These are phyloP conservation scores for Blastocystis sp. DNA, from an alignment of 352 stramenopile genomes.

Conservation along the genomic window DNA sequence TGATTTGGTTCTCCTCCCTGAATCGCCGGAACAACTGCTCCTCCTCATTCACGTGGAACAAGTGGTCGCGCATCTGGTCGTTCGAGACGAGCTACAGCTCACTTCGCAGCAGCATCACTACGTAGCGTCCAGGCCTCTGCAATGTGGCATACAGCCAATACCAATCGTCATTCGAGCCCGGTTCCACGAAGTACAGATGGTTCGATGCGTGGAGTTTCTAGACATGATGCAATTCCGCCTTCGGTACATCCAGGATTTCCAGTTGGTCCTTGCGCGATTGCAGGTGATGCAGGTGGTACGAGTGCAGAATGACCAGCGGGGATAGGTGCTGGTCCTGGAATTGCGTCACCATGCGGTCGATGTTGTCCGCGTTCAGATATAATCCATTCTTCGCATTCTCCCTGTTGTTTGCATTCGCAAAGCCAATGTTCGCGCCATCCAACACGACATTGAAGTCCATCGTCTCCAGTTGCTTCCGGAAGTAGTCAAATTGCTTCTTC, in stretches of 20 bases:
- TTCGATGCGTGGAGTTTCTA: neutral
- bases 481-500: neutral
- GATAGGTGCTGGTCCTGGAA: neutral
- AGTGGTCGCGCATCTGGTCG: slow-evolving; percentile 57
- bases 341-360: neutral
- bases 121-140: neutral
- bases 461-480: neutral
- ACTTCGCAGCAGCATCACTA: neutral
- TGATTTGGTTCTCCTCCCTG: slow-evolving; percentile 45
- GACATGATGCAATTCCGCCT: neutral
- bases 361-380: neutral
- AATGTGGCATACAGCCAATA: slow-evolving; percentile 50
- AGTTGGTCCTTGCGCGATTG: neutral
- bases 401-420: slow-evolving; percentile 8
- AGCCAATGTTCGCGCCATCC: slow-evolving; percentile 55
- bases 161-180: slow-evolving; percentile 50
- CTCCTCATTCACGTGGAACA: slow-evolving; percentile 49
- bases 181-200: neutral
- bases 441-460: slow-evolving; percentile 30
- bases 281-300: slow-evolving; percentile 38
- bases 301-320: slow-evolving; percentile 51
- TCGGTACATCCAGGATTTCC: neutral
- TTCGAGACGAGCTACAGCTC: slow-evolving; percentile 34
- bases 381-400: neutral
- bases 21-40: slow-evolving; percentile 10